Conservation (phyloP, 805 yeast species). For the Candida patagonica region DNA sequence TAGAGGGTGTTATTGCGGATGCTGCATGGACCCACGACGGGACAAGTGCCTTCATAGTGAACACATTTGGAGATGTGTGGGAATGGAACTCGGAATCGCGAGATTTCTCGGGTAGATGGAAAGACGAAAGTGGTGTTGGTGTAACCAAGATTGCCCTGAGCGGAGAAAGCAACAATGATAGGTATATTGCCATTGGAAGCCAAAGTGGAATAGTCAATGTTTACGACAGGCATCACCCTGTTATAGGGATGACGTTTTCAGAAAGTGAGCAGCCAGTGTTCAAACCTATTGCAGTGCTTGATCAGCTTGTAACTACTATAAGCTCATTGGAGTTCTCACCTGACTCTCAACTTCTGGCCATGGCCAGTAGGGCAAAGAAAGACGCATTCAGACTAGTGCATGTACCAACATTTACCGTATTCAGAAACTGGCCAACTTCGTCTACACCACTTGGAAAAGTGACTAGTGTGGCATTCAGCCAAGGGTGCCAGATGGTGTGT, state of each 20-base stretch:
- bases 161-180: slow-evolving; percentile 43
- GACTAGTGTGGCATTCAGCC: slow-evolving; percentile 69
- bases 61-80: slow-evolving; percentile 80
- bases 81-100: slow-evolving; percentile 55
- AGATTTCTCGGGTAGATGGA: slow-evolving; percentile 60
- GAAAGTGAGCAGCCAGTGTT: slow-evolving; percentile 26
- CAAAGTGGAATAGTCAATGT: slow-evolving; percentile 83
- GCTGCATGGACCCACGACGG: slow-evolving; percentile 53
- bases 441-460: slow-evolving; percentile 96
- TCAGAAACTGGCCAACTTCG: slow-evolving; percentile 94
- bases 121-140: slow-evolving; percentile 78
- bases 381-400: slow-evolving; percentile 85
- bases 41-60: slow-evolving; percentile 47
- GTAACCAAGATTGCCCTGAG: slow-evolving; percentile 70
- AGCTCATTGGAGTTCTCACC: slow-evolving; percentile 63
- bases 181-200: slow-evolving; percentile 86
- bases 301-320: slow-evolving; percentile 73
- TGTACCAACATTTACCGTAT: slow-evolving; percentile 77
- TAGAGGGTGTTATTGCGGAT: slow-evolving; percentile 81
- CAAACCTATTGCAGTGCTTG: slow-evolving; percentile 57
- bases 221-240: slow-evolving; percentile 47
- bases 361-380: slow-evolving; percentile 75
- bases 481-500: slow-evolving; percentile 72
- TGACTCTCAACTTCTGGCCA: slow-evolving; percentile 83
- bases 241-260: slow-evolving; percentile 15